Base-by-base conservation (phyloP, 2,329 filamentous ascomycete species). In the Erysiphe pulchra region DNA sequence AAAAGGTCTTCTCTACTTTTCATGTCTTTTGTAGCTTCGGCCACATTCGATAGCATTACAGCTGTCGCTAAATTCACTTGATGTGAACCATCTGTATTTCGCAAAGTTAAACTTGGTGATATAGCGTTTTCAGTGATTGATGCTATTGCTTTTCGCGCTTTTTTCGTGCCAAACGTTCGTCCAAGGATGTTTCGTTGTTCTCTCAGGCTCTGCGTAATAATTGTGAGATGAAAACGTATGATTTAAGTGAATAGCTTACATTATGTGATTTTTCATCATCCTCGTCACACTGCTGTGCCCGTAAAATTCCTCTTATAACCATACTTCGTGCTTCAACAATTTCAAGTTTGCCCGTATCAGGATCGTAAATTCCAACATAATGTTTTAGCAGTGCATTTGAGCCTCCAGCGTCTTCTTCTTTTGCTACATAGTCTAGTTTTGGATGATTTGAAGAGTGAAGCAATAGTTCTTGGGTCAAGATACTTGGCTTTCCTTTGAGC, bases 111-210 rank as follows among this genome's bases (percentile, higher is more conserved):
- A 33, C 49, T 48, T 28, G 57, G 56, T 9, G 53, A 51, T 33
- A 87, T 83, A 16, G 79, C 78, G 56, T 86, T 85, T 54, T 80
- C 69, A 2, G 75, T 74, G 50, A 71, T 67, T 47, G 76, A 71
- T 28, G 69, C 67, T 52, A 90, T 74, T 1, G 74, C 78, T 63
- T 86, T 87, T 66, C 77, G 80, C 18, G 82, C 79, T 62, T 86
- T 87, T 65, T 82, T 85, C 24, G 81, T 87, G 59, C 83, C 83
- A 55, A 92, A 92, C 31, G 78, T 75, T 54, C 80, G 70, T 37
- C 80, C 80, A 12, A 92, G 73, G 2, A 77, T 72, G 53, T 75
- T 77, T 53, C 72, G 73, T 56, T 71, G 70, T 28, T 77, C 71
- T 54, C 69, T 63, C 55, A 69, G 70, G 40, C 64, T 70, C 73